A percentile compares a stretch with the other conserved stretches of the same genome.
Evolutionary conservation across 768 basidiomycete genomes (phyloP).

Genomic region (Mycena floridula): DNA sequence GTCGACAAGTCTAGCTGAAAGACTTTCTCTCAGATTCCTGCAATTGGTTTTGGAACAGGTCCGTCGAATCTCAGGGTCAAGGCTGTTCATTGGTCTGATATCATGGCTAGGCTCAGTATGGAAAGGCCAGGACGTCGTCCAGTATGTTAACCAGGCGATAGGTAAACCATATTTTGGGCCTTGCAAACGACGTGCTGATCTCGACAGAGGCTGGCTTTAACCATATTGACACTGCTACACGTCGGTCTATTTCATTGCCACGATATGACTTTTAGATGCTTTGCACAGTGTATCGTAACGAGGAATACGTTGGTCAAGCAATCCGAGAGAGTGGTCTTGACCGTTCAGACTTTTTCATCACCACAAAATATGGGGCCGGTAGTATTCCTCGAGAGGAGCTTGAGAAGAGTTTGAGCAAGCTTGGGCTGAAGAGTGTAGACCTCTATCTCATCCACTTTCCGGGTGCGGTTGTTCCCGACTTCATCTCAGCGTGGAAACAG

Average conservation of each 20-base stretch:
- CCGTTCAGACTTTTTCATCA: slow-evolving; percentile 43
- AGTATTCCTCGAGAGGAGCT: slow-evolving; percentile 32
- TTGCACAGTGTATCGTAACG: slow-evolving; percentile 27
- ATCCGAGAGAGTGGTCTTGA: slow-evolving; percentile 39
- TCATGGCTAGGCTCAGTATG: neutral
- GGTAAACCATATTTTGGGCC: too few relatives aligned
- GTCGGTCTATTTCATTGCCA: slow-evolving; percentile 23
- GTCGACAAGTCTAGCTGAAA: neutral
- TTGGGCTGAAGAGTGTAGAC: slow-evolving; percentile 54
- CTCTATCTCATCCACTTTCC: slow-evolving; percentile 67
- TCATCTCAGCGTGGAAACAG: slow-evolving; percentile 43
- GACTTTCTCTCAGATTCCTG: slow-evolving; percentile 43
- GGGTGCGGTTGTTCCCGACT: slow-evolving; percentile 17
- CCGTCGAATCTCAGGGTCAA: slow-evolving; percentile 25
- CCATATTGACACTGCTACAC: slow-evolving; percentile 58
- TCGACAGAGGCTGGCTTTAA: slow-evolving; percentile 54
- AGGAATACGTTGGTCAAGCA: slow-evolving; percentile 30
- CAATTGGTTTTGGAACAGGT: slow-evolving; percentile 61
- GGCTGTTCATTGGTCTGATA: neutral
- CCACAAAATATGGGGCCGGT: slow-evolving; percentile 48
- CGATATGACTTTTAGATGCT: neutral
- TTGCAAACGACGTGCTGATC: too few relatives aligned
- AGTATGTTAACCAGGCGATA: slow-evolving; percentile 50
- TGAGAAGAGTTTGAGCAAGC: slow-evolving; percentile 44
- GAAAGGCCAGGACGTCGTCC: slow-evolving; percentile 42